Conservation (phyloP, 257 asterid species). For the Scutellaria minor region DNA sequence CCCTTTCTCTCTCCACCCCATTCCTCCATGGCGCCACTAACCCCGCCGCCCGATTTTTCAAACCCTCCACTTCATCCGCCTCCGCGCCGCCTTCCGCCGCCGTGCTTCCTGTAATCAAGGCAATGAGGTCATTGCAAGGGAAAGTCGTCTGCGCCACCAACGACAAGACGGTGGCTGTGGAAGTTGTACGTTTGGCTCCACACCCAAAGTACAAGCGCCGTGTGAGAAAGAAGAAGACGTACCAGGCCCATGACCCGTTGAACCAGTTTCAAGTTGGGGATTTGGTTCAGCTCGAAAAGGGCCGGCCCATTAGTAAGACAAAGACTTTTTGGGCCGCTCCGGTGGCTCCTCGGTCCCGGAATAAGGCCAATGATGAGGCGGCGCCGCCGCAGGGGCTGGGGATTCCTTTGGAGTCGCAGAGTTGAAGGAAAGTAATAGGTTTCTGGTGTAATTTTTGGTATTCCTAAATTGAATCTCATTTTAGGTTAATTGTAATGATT, state of each 20-base stretch:
- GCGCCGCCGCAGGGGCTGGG: slow-evolving; percentile 47
- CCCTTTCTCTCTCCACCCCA: slow-evolving; percentile 56
- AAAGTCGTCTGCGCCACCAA: slow-evolving; percentile 72
- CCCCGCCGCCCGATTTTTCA: slow-evolving; percentile 48
- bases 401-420: slow-evolving; percentile 56
- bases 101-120: slow-evolving; percentile 56
- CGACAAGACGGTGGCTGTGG: slow-evolving; percentile 93
- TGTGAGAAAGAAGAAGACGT: slow-evolving; percentile 89
- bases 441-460: slow-evolving; percentile 3
- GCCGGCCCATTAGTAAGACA: slow-evolving; percentile 85
- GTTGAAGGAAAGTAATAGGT: slow-evolving; percentile 21
- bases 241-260: slow-evolving; percentile 87
- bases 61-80: slow-evolving; percentile 40
- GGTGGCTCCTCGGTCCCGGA: slow-evolving; percentile 39
- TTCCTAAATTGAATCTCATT: background rate
- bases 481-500: slow-evolving; percentile 17
- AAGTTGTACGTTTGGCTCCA: slow-evolving; percentile 82
- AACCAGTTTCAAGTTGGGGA: slow-evolving; percentile 93
- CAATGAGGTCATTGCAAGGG: slow-evolving; percentile 77
- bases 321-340: slow-evolving; percentile 76
- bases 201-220: slow-evolving; percentile 98
- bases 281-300: slow-evolving; percentile 70
- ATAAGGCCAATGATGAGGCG: slow-evolving; percentile 38
- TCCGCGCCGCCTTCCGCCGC: slow-evolving; percentile 41
- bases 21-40: slow-evolving; percentile 79